These are phyloP conservation scores for Scheffersomyces lignicola DNA, from an alignment of 1,139 yeast species.

Conservation along the genomic window DNA sequence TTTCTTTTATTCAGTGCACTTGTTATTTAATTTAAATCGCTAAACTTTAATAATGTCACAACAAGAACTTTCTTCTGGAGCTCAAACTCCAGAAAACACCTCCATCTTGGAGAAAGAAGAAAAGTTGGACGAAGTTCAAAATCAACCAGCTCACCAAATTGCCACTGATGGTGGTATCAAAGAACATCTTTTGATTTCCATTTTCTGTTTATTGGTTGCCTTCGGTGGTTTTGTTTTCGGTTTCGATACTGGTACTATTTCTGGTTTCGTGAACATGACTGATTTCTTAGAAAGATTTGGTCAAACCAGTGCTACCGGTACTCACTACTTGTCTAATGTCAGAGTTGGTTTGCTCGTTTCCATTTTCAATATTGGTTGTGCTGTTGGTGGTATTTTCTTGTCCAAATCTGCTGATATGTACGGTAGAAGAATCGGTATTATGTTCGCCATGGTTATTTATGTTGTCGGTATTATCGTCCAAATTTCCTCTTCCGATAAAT, in stretches of 20 bases:
- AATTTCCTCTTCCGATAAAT: slow-evolving; percentile 32
- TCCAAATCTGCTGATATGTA: slow-evolving; percentile 51
- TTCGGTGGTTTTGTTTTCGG: slow-evolving; percentile 70
- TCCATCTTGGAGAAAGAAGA: slow-evolving; percentile 11
- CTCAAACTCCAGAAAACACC: slow-evolving; percentile 10
- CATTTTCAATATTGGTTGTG: slow-evolving; percentile 70
- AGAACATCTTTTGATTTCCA: slow-evolving; percentile 32
- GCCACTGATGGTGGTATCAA: slow-evolving; percentile 10
- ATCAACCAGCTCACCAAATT: slow-evolving; percentile 4
- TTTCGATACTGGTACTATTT: slow-evolving; percentile 71
- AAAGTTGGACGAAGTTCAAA: slow-evolving; percentile 6
- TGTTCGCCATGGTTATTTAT: slow-evolving; percentile 47
- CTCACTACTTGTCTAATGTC: slow-evolving; percentile 35
- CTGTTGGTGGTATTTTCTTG: slow-evolving; percentile 64
- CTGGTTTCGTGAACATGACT: slow-evolving; percentile 63
- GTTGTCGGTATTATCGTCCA: slow-evolving; percentile 50
- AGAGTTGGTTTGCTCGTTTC: slow-evolving; percentile 60
- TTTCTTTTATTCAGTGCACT: too few relatives aligned
- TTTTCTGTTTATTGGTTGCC: slow-evolving; percentile 46
- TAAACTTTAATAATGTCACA: slow-evolving; percentile 4
- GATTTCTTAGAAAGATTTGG: slow-evolving; percentile 53
- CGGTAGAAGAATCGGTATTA: slow-evolving; percentile 56
- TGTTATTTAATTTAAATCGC: neutral
- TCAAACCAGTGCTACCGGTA: slow-evolving; percentile 23
- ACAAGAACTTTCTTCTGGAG: slow-evolving; percentile 8